A percentile compares a stretch with the other conserved stretches of the same genome.
phyloP scores from a whole-genome alignment of 2,329 filamentous ascomycete genomes.

The Cyanodermella asteris region DNA sequence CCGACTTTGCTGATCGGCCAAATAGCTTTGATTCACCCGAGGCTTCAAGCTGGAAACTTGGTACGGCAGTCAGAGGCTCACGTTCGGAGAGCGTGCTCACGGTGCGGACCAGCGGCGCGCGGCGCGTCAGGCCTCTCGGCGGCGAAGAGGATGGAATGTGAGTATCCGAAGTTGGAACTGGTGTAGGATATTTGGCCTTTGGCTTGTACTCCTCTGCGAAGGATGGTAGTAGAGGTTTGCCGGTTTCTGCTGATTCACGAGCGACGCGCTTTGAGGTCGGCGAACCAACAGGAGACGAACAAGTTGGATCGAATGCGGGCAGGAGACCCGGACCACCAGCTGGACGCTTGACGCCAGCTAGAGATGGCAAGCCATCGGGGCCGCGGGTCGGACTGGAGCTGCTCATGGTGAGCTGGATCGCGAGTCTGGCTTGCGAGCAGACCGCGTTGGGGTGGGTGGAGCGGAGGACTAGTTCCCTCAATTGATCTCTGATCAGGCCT shows the following conservation, averaged over 20 bases:
- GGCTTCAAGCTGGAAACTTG: slow-evolving; percentile 57
- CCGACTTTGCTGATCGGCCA: slow-evolving; percentile 85
- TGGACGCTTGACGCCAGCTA: slow-evolving; percentile 23
- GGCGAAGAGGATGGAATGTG: slow-evolving; percentile 78
- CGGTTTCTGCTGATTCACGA: too few relatives aligned
- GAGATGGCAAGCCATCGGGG: too few relatives aligned
- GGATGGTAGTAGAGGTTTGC: too few relatives aligned
- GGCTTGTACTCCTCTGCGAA: slow-evolving; percentile 9
- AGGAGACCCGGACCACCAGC: slow-evolving; percentile 20
- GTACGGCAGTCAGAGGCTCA: slow-evolving; percentile 60
- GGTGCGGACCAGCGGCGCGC: slow-evolving; percentile 35
- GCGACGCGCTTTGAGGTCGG: slow-evolving; percentile 24
- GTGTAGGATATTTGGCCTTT: slow-evolving; percentile 60
- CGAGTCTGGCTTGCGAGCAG: too few relatives aligned
- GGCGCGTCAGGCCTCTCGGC: slow-evolving; percentile 30
- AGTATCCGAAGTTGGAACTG: slow-evolving; percentile 81
- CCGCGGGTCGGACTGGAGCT: too few relatives aligned
- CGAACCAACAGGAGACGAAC: slow-evolving; percentile 25
- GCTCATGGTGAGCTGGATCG: too few relatives aligned
- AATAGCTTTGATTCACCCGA: slow-evolving; percentile 67
- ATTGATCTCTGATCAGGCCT: too few relatives aligned
- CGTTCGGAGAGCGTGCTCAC: slow-evolving; percentile 52
- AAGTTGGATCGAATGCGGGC: slow-evolving; percentile 27
- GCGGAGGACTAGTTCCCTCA: too few relatives aligned
- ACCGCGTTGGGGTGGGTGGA: too few relatives aligned